phyloP scores from a whole-genome alignment of 495 filamentous ascomycete genomes.

The Lentithecium fluviatile region DNA sequence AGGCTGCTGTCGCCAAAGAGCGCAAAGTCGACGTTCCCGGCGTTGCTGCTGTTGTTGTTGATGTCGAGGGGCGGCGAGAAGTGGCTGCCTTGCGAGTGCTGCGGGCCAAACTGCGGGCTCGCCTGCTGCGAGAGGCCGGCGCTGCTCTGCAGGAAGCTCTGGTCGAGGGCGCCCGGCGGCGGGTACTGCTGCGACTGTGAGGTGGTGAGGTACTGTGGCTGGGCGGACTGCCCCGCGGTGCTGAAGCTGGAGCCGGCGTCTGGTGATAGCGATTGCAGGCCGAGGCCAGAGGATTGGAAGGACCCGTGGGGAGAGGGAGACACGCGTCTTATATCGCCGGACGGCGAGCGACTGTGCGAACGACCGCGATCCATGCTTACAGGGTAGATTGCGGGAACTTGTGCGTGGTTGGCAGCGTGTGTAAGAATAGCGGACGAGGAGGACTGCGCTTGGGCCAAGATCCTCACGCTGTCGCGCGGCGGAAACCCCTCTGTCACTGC shows the following conservation, averaged over 20 bases:
- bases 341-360: slow-evolving; percentile 40
- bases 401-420: slow-evolving; percentile 30
- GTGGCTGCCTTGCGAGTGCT: slow-evolving; percentile 37
- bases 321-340: slow-evolving; percentile 43
- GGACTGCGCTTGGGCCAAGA: slow-evolving; percentile 2
- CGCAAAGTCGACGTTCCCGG: slow-evolving; percentile 32
- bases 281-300: slow-evolving; percentile 28
- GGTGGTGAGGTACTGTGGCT: slow-evolving; percentile 34
- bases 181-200: slow-evolving; percentile 30
- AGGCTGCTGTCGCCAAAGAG: slow-evolving; percentile 35
- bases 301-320: slow-evolving; percentile 42
- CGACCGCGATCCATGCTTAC: slow-evolving; percentile 31
- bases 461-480: too few species aligned
- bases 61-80: slow-evolving; percentile 35
- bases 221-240: slow-evolving; percentile 8
- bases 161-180: slow-evolving; percentile 29
- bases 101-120: slow-evolving; percentile 33
- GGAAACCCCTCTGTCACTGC: neutral
- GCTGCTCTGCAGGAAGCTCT: slow-evolving; percentile 32
- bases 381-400: neutral
- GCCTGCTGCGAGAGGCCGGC: slow-evolving; percentile 20
- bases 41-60: slow-evolving; percentile 23
- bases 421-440: slow-evolving; percentile 10
- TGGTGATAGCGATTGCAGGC: slow-evolving; percentile 35
- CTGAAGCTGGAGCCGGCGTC: slow-evolving; percentile 31